phyloP scores from a whole-genome alignment of 257 asterid genomes.

The Rauvolfia tetraphylla region DNA sequence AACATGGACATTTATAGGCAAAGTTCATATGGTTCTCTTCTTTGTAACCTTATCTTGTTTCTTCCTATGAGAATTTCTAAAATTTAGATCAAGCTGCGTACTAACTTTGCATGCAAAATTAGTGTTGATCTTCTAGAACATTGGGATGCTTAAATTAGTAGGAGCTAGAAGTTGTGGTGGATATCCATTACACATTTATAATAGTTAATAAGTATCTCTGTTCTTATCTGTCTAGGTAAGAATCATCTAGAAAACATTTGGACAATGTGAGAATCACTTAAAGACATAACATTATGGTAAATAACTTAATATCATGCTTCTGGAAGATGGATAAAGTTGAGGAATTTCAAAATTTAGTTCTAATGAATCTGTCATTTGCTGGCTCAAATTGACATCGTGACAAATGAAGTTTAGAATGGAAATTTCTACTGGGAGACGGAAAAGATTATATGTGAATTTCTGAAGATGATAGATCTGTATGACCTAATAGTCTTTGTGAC shows the following conservation, averaged over 20 bases:
- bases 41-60: conserved; percentile 1
- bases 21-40: not conserved
- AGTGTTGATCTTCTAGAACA: not conserved
- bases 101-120: not conserved
- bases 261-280: not conserved
- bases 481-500: not conserved
- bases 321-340: not conserved
- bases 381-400: not conserved
- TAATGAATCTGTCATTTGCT: not conserved
- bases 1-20: not conserved
- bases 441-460: not conserved
- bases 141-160: not conserved
- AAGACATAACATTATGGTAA: not conserved
- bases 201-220: not conserved
- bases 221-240: not conserved
- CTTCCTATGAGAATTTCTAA: not conserved
- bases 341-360: not conserved
- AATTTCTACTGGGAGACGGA: not conserved
- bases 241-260: not conserved
- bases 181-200: not conserved
- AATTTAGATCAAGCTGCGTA: not conserved
- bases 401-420: not conserved
- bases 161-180: not conserved
- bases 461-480: not conserved
- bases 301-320: not conserved